These are phyloP conservation scores for Elaeis guineensis DNA, from an alignment of 176 grass and related monocot species.

Conservation along the genomic window DNA sequence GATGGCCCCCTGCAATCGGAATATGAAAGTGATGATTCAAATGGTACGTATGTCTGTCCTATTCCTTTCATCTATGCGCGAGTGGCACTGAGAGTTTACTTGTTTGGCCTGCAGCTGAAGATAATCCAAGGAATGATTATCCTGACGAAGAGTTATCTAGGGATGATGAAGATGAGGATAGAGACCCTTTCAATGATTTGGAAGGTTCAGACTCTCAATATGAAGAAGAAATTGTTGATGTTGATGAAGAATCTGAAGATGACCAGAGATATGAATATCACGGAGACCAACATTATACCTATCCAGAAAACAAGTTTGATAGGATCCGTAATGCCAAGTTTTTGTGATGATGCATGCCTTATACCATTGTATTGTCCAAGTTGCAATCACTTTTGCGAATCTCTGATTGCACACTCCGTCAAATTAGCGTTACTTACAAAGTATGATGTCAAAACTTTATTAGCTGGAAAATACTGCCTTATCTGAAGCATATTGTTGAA, in stretches of 20 bases:
- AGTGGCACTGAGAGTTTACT: background rate
- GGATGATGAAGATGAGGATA: slow-evolving; percentile 29
- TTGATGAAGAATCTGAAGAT: slow-evolving; percentile 24
- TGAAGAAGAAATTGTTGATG: slow-evolving; percentile 32
- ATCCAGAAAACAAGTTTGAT: too few relatives aligned
- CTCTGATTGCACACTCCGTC: too few relatives aligned
- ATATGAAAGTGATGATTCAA: slow-evolving; percentile 91
- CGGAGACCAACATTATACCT: background rate
- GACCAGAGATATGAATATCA: slow-evolving; percentile 10
- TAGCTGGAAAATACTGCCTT: too few relatives aligned
- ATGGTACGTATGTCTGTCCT: slow-evolving; percentile 30
- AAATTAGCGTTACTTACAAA: too few relatives aligned
- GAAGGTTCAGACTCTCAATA: slow-evolving; percentile 32
- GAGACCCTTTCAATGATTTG: slow-evolving; percentile 31
- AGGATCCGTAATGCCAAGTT: too few relatives aligned
- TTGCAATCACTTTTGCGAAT: too few relatives aligned
- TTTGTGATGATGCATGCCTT: too few relatives aligned
- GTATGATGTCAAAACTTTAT: too few relatives aligned
- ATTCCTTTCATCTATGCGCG: background rate
- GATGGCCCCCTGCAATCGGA: slow-evolving; percentile 36
- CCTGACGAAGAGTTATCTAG: slow-evolving; percentile 51
- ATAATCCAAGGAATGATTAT: slow-evolving; percentile 75
- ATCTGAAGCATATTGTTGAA: too few relatives aligned
- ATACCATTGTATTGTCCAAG: too few relatives aligned
- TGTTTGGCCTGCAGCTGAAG: slow-evolving; percentile 45